These are phyloP conservation scores for Escallonia herrerae DNA, from an alignment of 129 eudicot species.

Conservation along the genomic window DNA sequence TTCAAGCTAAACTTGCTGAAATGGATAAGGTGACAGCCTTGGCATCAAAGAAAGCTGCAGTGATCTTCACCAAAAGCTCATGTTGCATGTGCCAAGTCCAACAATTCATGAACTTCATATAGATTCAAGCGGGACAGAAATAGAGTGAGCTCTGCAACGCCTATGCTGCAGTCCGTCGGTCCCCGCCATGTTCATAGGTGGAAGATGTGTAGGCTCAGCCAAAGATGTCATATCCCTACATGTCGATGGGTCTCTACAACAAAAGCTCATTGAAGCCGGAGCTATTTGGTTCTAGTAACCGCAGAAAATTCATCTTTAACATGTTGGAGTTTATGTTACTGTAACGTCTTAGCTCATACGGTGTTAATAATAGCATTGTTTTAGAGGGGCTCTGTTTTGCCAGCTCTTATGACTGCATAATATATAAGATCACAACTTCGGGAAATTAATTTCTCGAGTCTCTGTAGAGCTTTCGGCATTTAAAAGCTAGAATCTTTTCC, in stretches of 20 bases:
- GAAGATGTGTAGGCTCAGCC: conserved; percentile 72
- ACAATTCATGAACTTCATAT: conserved; percentile 79
- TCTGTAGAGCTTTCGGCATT: neutral
- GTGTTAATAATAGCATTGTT: neutral
- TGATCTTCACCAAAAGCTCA: conserved; percentile 90
- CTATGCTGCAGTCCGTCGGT: conserved; percentile 73
- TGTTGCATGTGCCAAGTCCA: conserved; percentile 98
- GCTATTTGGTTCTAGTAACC: conserved; percentile 70
- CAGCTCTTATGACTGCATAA: conserved; percentile 20
- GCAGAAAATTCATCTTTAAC: too few species aligned
- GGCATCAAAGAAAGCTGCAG: conserved; percentile 80
- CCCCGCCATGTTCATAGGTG: conserved; percentile 93
- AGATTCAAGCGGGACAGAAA: conserved; percentile 43
- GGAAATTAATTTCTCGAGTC: neutral
- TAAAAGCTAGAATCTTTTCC: neutral
- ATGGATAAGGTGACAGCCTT: conserved; percentile 77
- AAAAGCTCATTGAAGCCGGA: conserved; percentile 60
- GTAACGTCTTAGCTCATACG: neutral
- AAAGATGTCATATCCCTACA: conserved; percentile 69
- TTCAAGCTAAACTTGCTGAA: neutral
- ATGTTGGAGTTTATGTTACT: neutral
- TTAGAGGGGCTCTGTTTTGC: neutral
- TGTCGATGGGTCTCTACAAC: conserved; percentile 67
- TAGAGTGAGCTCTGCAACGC: too few species aligned
- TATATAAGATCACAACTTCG: conserved; percentile 16